Conservation (phyloP, 2,329 filamentous ascomycete species). For the Botrytis fabae region DNA sequence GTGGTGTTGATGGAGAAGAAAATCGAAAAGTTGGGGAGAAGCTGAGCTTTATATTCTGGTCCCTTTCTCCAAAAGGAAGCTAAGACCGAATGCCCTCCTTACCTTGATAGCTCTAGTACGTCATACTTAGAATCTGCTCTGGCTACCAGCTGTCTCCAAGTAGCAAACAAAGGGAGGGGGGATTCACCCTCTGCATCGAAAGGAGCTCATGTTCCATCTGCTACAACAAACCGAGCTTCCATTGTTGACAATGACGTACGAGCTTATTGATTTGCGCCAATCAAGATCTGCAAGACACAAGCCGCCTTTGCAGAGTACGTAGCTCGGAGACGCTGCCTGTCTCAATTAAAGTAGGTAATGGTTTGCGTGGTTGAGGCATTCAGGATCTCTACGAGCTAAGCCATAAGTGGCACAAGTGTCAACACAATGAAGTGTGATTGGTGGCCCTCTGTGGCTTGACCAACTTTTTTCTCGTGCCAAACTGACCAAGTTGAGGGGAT, state of each 20-base stretch:
- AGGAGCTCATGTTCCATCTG: constrained; percentile 1
- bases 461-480: background rate
- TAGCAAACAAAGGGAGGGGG: background rate
- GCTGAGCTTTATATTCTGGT: constrained; percentile 20
- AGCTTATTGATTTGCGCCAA: background rate
- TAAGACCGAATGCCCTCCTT: background rate
- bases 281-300: background rate
- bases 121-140: constrained; percentile 1
- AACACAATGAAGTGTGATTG: background rate
- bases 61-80: background rate
- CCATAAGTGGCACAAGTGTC: background rate
- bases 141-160: background rate
- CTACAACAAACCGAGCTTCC: background rate
- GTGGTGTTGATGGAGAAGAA: constrained; percentile 24
- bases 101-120: background rate
- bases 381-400: background rate
- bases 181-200: background rate
- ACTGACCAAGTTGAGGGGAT: background rate
- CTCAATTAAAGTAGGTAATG: background rate
- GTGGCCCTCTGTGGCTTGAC: background rate
- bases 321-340: background rate
- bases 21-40: background rate
- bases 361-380: background rate
- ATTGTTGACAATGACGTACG: constrained; percentile 1
- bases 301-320: background rate